These are phyloP conservation scores for Ulmus americana DNA, from an alignment of 331 rosid species.

Conservation along the genomic window DNA sequence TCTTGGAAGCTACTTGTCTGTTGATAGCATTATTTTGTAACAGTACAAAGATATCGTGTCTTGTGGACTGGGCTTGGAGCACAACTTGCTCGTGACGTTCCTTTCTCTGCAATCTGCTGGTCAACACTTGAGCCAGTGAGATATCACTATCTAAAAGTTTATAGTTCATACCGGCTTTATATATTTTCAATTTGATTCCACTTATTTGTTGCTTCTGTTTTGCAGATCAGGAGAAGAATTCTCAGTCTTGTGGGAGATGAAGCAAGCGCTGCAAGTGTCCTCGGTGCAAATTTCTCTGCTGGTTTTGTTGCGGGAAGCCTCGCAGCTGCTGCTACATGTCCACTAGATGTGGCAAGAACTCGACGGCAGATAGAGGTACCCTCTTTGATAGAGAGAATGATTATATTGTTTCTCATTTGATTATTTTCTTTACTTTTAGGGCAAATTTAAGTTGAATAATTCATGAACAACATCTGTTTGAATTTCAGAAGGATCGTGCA, in stretches of 20 bases:
- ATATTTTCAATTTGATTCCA: slow-evolving; percentile 24
- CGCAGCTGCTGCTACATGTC: slow-evolving; percentile 90
- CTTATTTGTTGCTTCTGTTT: slow-evolving; percentile 12
- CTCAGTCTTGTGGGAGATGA: slow-evolving; percentile 51
- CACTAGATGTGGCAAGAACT: slow-evolving; percentile 90
- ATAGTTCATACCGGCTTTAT: slow-evolving; percentile 16
- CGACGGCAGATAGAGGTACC: slow-evolving; percentile 86
- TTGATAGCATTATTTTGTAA: slow-evolving; percentile 3
- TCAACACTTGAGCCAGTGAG: slow-evolving; percentile 89
- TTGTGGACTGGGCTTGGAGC: slow-evolving; percentile 99
- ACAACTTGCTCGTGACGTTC: slow-evolving; percentile 88
- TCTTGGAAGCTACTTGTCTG: neutral
- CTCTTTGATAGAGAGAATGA: too few relatives aligned
- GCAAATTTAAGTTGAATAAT: neutral
- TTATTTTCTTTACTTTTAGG: neutral
- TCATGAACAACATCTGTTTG: slow-evolving; percentile 3
- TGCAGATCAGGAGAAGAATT: slow-evolving; percentile 60
- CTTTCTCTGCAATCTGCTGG: slow-evolving; percentile 97
- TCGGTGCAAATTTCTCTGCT: slow-evolving; percentile 81
- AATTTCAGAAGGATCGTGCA: slow-evolving; percentile 52
- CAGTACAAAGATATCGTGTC: slow-evolving; percentile 60
- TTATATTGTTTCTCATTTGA: neutral
- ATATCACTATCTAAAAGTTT: slow-evolving; percentile 11
- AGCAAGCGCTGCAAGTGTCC: slow-evolving; percentile 46
- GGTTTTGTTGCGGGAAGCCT: slow-evolving; percentile 82